phyloP scores from a whole-genome alignment of 148 eudicot species.

The Limonium bicolor region DNA sequence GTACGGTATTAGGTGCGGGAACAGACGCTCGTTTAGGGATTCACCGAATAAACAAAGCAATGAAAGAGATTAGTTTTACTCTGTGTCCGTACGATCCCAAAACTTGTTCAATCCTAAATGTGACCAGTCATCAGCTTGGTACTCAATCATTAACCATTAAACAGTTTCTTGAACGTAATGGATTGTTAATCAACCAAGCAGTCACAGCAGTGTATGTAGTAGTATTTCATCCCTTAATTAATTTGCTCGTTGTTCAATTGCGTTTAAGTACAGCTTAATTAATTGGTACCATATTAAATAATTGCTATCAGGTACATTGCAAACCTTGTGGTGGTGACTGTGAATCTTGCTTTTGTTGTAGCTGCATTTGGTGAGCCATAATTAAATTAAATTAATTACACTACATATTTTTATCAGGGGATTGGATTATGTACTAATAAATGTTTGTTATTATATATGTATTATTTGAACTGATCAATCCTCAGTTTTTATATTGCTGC shows the following conservation, averaged over 20 bases:
- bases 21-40: conserved; percentile 28
- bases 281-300: no score
- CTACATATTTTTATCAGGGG: background rate
- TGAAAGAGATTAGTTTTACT: conserved; percentile 24
- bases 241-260: no score
- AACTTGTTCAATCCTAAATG: conserved; percentile 24
- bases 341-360: conserved; percentile 33
- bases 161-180: conserved; percentile 18
- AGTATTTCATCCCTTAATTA: background rate
- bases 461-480: conserved; percentile 9
- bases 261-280: no score
- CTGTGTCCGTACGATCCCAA: conserved; percentile 40
- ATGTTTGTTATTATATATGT: background rate
- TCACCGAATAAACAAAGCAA: conserved; percentile 21
- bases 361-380: conserved; percentile 38
- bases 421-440: background rate
- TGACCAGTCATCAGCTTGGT: conserved; percentile 28
- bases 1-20: conserved; percentile 35
- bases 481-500: conserved; percentile 51
- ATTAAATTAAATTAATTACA: background rate
- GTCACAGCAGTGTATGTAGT: conserved; percentile 33
- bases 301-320: conserved; percentile 39
- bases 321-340: conserved; percentile 35
- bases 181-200: conserved; percentile 24
- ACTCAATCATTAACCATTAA: conserved; percentile 27